phyloP scores from a whole-genome alignment of 805 yeast species.

The Nakazawaea ambrosiae region DNA sequence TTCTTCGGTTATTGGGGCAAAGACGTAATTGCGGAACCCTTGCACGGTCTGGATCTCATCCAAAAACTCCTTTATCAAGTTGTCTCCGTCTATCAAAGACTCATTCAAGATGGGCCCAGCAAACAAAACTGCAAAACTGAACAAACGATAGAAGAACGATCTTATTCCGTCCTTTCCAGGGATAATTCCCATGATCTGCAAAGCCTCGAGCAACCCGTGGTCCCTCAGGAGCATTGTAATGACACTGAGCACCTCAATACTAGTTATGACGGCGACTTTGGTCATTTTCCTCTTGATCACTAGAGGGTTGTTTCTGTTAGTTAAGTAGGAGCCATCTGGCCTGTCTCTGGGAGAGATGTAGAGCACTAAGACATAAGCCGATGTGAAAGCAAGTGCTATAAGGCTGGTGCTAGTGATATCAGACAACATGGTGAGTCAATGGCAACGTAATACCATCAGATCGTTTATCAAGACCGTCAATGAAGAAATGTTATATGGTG shows the following conservation, averaged over 20 bases:
- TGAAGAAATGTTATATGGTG: no score
- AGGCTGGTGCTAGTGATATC: no score
- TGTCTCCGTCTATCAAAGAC: not conserved
- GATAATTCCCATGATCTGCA: no score
- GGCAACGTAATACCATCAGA: no score
- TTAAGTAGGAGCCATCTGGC: constrained; percentile 15
- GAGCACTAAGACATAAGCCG: constrained; percentile 39
- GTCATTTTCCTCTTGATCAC: constrained; percentile 35
- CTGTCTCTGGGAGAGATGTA: constrained; percentile 19
- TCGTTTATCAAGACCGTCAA: no score
- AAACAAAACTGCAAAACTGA: no score
- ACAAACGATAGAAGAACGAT: no score
- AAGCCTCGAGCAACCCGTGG: no score
- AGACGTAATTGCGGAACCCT: constrained; percentile 48
- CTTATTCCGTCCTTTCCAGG: no score
- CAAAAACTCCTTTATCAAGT: not conserved
- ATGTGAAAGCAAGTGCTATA: constrained; percentile 29
- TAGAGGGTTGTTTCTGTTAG: constrained; percentile 33
- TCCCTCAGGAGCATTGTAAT: no score
- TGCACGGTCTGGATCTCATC: constrained; percentile 16
- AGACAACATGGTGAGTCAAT: no score
- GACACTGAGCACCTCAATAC: constrained; percentile 20
- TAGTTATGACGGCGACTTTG: constrained; percentile 28
- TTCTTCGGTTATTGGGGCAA: constrained; percentile 81
- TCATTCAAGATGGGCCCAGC: not conserved